Conservation (phyloP, 2,329 filamentous ascomycete genomes). For the Hymenoscyphus occultus region DNA sequence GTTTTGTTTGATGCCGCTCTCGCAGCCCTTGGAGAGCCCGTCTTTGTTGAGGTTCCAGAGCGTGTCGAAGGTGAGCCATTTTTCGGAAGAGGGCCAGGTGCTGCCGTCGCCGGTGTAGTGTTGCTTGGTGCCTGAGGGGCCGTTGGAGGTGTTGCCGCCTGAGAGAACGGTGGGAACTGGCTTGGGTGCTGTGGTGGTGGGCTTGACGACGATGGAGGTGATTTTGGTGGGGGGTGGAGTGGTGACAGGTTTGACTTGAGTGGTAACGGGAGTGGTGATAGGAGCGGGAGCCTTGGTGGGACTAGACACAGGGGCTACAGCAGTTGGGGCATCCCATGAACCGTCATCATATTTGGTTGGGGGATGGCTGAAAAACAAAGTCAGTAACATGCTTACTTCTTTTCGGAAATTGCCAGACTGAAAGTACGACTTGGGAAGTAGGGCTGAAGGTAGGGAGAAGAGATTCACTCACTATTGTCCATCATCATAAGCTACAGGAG, state of each 20-base stretch:
- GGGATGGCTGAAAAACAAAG: background rate
- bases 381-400: background rate
- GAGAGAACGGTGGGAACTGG: background rate
- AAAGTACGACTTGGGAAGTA: background rate
- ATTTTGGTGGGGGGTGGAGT: background rate
- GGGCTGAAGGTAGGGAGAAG: background rate
- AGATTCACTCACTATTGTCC: background rate
- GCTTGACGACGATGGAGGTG: background rate
- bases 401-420: background rate
- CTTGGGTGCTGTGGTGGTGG: background rate
- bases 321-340: background rate
- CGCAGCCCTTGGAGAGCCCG: background rate
- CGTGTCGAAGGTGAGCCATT: conserved; percentile 9
- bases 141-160: background rate
- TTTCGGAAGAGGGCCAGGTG: conserved; percentile 8
- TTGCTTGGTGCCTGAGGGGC: background rate
- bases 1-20: conserved; percentile 7
- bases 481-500: conserved; percentile 4
- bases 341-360: background rate
- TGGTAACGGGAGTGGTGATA: background rate
- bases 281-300: background rate
- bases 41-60: conserved; percentile 7
- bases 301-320: background rate
- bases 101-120: conserved; percentile 12
- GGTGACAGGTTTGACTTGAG: background rate